Base-by-base conservation (phyloP, 2,329 filamentous ascomycete species). In the Incumbomyces delicatus region DNA sequence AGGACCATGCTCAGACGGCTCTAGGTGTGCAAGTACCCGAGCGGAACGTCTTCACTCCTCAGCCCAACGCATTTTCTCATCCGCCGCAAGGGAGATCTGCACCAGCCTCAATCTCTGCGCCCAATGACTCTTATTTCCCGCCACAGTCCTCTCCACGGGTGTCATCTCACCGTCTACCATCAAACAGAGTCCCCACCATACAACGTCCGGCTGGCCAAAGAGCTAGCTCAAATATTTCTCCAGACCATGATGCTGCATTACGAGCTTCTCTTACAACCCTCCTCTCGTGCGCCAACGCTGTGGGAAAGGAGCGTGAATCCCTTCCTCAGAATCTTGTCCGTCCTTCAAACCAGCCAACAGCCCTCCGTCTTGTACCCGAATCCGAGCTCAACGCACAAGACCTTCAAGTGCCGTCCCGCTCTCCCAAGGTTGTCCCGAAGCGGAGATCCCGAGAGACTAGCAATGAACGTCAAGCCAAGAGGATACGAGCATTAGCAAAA, bases 191-290 rank as follows among this genome's bases (percentile, higher is more conserved):
- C 20, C 35, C 53, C n/a, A 52, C 53, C n/a, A 45, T 45, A 37
- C 51, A 63, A 27, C 55, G 46, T 48, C 66, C 60, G 49, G 36
- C 44, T 7, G 46, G 49, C 13, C 39, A 50, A 20, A 17, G 50
- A 30, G 36, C 48, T 16, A 53, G 44, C 10, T 70, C 74, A 41
- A 77, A 79, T 58, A 68, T 69, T 33, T 75, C 76, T 8, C 82
- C 86, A 40, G 88, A 96, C 57, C 89, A 96, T 58, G 92, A 98
- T 58, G 92, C 88, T 27, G 92, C 88, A 1, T 74, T 98, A 10
- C 82, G 92, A 30, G 88, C 92, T 16, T 95, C 87, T 41, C 74
- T 98, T n/a, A 95, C 88, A 1, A 96, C 92, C 0, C 75, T 98
- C 11, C 77, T 98, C 11, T 95, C 90, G n/a, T 94, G 87, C 59